These are phyloP conservation scores for Asparagopsis taxiformis DNA, from an alignment of 31 red algal species.

Conservation along the genomic window DNA sequence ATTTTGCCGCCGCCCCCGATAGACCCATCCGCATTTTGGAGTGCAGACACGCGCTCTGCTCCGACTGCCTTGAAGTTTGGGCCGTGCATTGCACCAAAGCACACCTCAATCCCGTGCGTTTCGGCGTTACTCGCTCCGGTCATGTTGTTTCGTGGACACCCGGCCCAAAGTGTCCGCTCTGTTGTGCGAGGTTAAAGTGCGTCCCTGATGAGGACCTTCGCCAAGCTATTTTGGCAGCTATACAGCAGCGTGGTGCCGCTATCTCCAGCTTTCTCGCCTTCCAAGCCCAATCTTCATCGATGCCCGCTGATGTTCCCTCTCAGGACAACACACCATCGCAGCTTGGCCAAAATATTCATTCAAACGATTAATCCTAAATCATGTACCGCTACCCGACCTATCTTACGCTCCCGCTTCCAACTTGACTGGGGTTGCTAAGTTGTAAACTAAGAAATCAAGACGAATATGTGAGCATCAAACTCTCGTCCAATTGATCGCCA, in stretches of 20 bases:
- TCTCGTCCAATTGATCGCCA: too few species aligned
- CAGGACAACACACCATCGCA: not conserved
- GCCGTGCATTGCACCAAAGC: constrained; percentile 59
- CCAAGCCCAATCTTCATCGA: constrained; percentile 23
- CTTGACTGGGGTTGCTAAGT: too few species aligned
- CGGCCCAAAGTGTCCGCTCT: constrained; percentile 49
- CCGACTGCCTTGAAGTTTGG: constrained; percentile 55
- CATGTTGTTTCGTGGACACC: constrained; percentile 57
- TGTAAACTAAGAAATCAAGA: too few species aligned
- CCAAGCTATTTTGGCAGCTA: constrained; percentile 49
- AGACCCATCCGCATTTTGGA: constrained; percentile 38
- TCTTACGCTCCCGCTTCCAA: too few species aligned
- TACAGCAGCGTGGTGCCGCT: constrained; percentile 37
- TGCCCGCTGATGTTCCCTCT: not conserved
- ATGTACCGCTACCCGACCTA: not conserved
- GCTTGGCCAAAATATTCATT: not conserved
- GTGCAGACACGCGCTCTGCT: constrained; percentile 57
- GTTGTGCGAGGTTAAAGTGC: constrained; percentile 40
- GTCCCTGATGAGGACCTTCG: constrained; percentile 46
- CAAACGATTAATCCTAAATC: not conserved
- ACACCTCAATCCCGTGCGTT: constrained; percentile 54
- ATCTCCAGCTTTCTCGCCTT: constrained; percentile 45
- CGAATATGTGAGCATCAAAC: too few species aligned
- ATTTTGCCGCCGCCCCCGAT: constrained; percentile 23
- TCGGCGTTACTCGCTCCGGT: constrained; percentile 46